Conservation (phyloP, 2,329 filamentous ascomycete species). For the Cucurbitaria berberidis region DNA sequence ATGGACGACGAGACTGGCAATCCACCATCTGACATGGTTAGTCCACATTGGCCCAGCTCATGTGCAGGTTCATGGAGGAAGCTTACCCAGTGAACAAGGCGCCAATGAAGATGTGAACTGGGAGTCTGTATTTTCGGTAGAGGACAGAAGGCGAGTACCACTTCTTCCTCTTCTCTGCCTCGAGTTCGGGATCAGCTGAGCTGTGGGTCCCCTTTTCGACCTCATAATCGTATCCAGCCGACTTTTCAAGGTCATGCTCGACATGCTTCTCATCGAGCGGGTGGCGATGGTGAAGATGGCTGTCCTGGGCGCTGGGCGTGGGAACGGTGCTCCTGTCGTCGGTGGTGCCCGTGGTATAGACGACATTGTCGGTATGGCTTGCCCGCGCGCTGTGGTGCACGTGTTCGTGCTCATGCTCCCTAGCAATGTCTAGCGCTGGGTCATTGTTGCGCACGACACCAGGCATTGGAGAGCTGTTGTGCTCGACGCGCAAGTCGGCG, state of each 20-base stretch:
- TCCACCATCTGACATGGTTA: conserved; percentile 68
- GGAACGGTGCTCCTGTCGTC: conserved; percentile 42
- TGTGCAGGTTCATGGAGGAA: conserved; percentile 6
- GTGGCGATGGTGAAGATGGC: conserved; percentile 47
- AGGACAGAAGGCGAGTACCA: conserved; percentile 23
- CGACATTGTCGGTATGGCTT: conserved; percentile 37
- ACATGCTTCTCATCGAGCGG: conserved; percentile 28
- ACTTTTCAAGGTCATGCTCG: conserved; percentile 43
- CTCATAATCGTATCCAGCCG: conserved; percentile 44
- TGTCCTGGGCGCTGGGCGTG: conserved; percentile 48
- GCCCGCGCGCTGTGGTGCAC: conserved; percentile 46
- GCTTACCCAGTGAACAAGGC: conserved; percentile 61
- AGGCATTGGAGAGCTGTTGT: conserved; percentile 45
- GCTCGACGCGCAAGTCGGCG: conserved; percentile 39
- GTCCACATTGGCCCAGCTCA: conserved; percentile 8
- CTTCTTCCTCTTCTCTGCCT: conserved; percentile 25
- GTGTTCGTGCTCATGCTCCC: conserved; percentile 49
- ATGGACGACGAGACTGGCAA: conserved; percentile 75
- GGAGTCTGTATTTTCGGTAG: conserved; percentile 52
- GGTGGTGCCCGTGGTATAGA: conserved; percentile 47
- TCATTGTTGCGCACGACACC: conserved; percentile 43
- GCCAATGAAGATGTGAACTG: conserved; percentile 51
- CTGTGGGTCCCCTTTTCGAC: conserved; percentile 49
- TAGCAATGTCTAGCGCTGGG: conserved; percentile 46
- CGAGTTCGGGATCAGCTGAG: conserved; percentile 28